Evolutionary conservation across 768 basidiomycete species (phyloP), one percentile per base, ranked within the genome.

Genomic region (Tulasnella sp.): DNA sequence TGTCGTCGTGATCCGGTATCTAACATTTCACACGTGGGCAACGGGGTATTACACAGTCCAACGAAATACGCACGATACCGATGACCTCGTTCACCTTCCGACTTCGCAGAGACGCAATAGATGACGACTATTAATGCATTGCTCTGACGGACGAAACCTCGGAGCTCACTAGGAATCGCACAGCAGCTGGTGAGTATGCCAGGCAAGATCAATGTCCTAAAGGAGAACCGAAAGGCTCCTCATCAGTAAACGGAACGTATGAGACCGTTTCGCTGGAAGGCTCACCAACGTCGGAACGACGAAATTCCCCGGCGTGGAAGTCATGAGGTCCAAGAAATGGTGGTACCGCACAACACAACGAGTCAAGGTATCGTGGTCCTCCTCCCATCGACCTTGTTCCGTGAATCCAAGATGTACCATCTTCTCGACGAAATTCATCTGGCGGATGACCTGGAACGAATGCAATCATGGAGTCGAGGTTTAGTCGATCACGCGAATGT

Each of bases 91-190:
- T 24, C 5, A 74, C 8, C 31, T 38, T 44, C 18, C 56, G 76
- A 19, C 76, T 77, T n/a, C 3, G 44, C 10, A 18, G 10, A 40
- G n/a, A 4, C 39, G 39, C 39, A 40, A 40, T n/a, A n/a, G n/a
- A n/a, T n/a, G n/a, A n/a, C n/a, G n/a, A n/a, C n/a, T n/a, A n/a
- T n/a, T n/a, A n/a, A n/a, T n/a, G n/a, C n/a, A n/a, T n/a, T n/a
- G 5, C 39, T 40, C 39, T 40, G 5, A 2, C n/a, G 12, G 27
- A n/a, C 58, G 21, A 86, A 0, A 24, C 16, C 7, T 46, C 10
- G 14, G 19, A 87, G 19, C 76, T 84, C 78, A 84, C 71, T 83
- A 68, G 89, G 88, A 79, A 91, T 82, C 93, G 93, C 48, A 85
- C 84, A 1, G 78, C 79, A 82, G 74, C 71, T 82, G 81, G 39